These are phyloP conservation scores for Dactylorhiza incarnata DNA, from an alignment of 106 monocot species.

Conservation along the genomic window DNA sequence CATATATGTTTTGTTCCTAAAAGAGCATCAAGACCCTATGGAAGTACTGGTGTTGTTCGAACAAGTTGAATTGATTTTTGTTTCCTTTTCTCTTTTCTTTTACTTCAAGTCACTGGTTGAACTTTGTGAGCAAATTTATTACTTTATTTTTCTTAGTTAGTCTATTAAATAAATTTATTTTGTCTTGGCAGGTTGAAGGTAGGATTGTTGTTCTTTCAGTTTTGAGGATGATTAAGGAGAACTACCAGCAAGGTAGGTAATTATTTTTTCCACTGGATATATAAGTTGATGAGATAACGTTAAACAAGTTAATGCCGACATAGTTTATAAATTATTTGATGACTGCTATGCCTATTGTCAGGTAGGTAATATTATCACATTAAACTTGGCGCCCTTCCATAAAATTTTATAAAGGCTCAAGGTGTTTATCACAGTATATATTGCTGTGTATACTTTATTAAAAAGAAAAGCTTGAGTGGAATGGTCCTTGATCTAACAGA, in stretches of 20 bases:
- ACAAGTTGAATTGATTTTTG: background rate
- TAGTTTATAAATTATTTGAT: background rate
- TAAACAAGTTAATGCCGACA: background rate
- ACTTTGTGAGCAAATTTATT: background rate
- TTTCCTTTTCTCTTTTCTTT: constrained; percentile 1
- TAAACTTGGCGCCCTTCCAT: background rate
- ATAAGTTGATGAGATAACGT: background rate
- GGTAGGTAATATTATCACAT: background rate
- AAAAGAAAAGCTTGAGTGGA: too few species aligned
- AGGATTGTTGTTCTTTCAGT: constrained; percentile 80
- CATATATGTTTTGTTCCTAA: background rate
- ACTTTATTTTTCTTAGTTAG: background rate
- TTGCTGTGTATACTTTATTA: too few species aligned
- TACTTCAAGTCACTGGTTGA: constrained; percentile 1
- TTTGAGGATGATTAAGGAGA: constrained; percentile 72
- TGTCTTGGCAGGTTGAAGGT: constrained; percentile 58
- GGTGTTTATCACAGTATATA: background rate
- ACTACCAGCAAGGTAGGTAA: constrained; percentile 38
- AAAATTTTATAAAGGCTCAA: background rate
- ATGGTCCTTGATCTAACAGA: too few species aligned
- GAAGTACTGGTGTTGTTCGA: too few species aligned
- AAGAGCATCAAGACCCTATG: too few species aligned
- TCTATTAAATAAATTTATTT: constrained; percentile 5
- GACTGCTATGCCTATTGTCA: background rate
- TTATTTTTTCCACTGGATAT: background rate